Base-by-base conservation (phyloP, 106 monocot genomes). In the Platanthera zijinensis region DNA sequence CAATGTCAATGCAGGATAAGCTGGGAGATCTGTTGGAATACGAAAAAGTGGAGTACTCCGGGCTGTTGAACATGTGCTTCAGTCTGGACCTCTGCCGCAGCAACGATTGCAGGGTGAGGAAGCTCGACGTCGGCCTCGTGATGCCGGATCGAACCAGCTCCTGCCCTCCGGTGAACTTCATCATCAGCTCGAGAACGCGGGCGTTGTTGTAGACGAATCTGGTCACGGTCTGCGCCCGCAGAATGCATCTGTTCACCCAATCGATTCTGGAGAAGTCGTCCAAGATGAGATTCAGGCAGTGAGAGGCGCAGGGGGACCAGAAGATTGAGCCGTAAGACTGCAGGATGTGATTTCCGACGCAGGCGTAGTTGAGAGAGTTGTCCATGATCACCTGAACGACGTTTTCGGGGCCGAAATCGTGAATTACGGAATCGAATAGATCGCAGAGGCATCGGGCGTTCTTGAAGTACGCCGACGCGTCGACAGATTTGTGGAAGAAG, bases 381-480 rank as follows among this genome's bases (percentile, higher is more conserved):
- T 96, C 93, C 8, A 86, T 84, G 19, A 96, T 96, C 21, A 96
- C 81, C 69, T 96, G 96, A 46, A 96, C 90, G 17, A 96, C 90
- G 81, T 96, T 96, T 78, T 96, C 93, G 11, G 85, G 80, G 1
- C 96, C 96, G 70, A 93, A 74, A 61, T 90, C 90, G 73, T 84
- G 96, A 85, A 93, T 93, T 28, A 96, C 84, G 4, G 93, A 93
- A 81, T 96, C 90, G 74, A 96, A 96, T 71, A 96, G 70, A 68
- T 96, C 93, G 71, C 77, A 89, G 32, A 96, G 87, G 57, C 78
- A 85, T 81, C 89, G 87, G 17, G 85, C 71, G 64, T 83, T 93
- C 80, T 93, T 93, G 57, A 90, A 91, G 74, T 87, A 85, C 0
- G 83, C 54, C 15, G 96, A 93, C 22, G 90, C 87, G 80, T 96